Base-by-base conservation (phyloP, 345 rosid species). In the Physaria fendleri region DNA sequence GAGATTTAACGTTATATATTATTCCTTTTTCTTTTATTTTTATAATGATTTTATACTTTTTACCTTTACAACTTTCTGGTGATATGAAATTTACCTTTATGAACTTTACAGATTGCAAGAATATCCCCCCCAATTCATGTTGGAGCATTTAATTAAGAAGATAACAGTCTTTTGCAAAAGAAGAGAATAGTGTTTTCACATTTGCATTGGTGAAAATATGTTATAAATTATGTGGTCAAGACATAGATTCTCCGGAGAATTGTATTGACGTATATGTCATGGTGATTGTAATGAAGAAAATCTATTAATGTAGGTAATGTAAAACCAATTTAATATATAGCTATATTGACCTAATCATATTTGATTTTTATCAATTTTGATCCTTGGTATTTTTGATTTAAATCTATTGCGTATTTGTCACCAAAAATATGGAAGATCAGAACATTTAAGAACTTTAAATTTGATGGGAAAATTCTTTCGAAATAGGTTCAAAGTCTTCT, bases 101-200 rank as follows among this genome's bases (percentile, higher is more conserved):
- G 55, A 65, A 54, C 62, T 54, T 44, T 54, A 54, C 47, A 44
- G 69, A 10, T 41, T 41, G 42, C 32, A 21, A 14, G 62, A 56
- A 41, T 40, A 63, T 51, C 9, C 9, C 41, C 9, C 9, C 41
- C 41, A 28, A 28, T 32, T 50, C 27, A 48, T 25, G 3, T 38
- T 49, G 40, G 67, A 62, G 39, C 15, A 15, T 22, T 11, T 1
- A 4, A 8, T 30, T 27, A 30, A 33, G 37, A 32, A 32, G 3
- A 32, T 32, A 33, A 10, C n/a, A 30, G 3, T 9, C 10, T 25
- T 2, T 25, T n/a, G n/a, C n/a, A n/a, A n/a, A n/a, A n/a, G n/a
- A n/a, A n/a, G n/a, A n/a, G n/a, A n/a, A n/a, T n/a, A n/a, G n/a
- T n/a, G n/a, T n/a, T 10, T 25, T 32, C 12, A 22, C 38, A 32